phyloP scores from a whole-genome alignment of 2,329 filamentous ascomycete species.

The Alternaria sp. region DNA sequence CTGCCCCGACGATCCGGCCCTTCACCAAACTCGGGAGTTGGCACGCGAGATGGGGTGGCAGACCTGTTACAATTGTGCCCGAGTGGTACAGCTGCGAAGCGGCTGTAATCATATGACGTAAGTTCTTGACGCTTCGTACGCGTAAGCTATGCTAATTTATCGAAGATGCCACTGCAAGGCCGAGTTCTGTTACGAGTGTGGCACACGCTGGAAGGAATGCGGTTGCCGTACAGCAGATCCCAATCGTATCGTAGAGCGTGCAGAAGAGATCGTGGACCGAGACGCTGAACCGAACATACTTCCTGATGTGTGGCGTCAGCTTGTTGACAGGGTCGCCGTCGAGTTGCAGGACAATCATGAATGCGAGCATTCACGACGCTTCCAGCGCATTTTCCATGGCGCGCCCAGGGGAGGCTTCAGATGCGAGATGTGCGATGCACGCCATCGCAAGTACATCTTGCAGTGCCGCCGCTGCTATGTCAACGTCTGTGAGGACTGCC shows the following conservation, averaged over 20 bases:
- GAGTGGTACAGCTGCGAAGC: no score
- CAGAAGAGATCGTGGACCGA: constrained; percentile 32
- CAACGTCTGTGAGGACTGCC: constrained; percentile 30
- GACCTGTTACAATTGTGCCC: no score
- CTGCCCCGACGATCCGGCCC: no score
- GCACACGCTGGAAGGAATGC: no score
- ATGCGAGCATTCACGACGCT: constrained; percentile 27
- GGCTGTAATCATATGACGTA: no score
- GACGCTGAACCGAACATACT: constrained; percentile 16
- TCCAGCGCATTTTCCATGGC: constrained; percentile 18
- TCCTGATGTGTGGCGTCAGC: constrained; percentile 8
- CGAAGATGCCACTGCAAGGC: no score
- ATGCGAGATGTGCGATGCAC: constrained; percentile 33
- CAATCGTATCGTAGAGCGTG: constrained; percentile 20
- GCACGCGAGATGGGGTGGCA: no score
- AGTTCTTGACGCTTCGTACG: no score
- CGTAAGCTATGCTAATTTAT: no score
- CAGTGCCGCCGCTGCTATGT: constrained; percentile 29
- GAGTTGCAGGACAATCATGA: constrained; percentile 29
- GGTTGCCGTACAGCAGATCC: no score
- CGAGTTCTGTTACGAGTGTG: no score
- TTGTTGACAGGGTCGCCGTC: constrained; percentile 15
- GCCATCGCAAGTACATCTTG: constrained; percentile 30
- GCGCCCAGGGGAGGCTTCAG: constrained; percentile 15
- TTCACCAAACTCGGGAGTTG: no score